These are phyloP conservation scores for Carex myosuroides DNA, from an alignment of 176 grass and related monocot genomes.

Conservation along the genomic window DNA sequence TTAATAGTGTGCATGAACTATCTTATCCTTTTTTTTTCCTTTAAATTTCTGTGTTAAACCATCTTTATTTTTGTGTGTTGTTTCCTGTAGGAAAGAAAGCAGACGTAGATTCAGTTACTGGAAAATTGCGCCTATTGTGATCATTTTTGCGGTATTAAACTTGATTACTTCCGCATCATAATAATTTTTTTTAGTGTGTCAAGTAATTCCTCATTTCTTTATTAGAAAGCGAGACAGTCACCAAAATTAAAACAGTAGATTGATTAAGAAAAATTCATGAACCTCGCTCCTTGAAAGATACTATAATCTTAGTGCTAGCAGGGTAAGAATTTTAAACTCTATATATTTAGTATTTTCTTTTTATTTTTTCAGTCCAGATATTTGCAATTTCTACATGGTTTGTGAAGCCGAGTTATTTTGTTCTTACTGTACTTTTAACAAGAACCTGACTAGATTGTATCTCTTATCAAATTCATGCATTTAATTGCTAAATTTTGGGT, in stretches of 20 bases:
- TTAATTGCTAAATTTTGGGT: background rate
- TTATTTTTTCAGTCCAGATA: background rate
- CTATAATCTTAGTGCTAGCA: background rate
- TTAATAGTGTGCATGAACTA: background rate
- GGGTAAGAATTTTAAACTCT: background rate
- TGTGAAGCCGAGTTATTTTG: background rate
- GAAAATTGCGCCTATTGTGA: constrained; percentile 55
- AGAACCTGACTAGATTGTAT: background rate
- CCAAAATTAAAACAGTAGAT: background rate
- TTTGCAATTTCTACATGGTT: background rate
- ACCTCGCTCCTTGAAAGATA: background rate
- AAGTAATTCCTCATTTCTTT: background rate
- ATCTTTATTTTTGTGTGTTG: background rate
- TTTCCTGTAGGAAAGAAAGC: constrained; percentile 55
- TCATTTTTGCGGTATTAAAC: background rate
- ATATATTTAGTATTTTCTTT: background rate
- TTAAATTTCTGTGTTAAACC: background rate
- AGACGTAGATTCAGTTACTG: constrained; percentile 69
- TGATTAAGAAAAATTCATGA: background rate
- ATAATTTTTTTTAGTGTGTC: background rate
- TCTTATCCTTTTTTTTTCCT: background rate
- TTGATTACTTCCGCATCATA: background rate
- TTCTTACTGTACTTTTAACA: background rate
- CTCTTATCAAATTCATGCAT: background rate
- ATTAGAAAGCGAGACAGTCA: background rate